Conservation (phyloP, 176 grass and related monocot species). For the Paspalum notatum region DNA sequence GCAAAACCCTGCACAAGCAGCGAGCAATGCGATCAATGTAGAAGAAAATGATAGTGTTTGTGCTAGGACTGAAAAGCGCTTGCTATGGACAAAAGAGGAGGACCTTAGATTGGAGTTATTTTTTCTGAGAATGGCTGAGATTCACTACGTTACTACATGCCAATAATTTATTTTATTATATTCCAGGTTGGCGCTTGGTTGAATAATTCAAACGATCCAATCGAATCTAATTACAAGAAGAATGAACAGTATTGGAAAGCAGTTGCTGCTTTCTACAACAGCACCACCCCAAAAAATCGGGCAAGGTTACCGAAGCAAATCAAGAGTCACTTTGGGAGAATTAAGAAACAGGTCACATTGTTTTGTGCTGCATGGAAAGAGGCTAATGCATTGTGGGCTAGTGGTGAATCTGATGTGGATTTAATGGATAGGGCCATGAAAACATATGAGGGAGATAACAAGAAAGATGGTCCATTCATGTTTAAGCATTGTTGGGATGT, state of each 20-base stretch:
- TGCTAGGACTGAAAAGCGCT: background rate
- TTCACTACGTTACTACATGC: too few species aligned
- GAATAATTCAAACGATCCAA: background rate
- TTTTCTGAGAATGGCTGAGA: background rate
- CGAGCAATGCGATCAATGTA: background rate
- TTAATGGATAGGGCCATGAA: background rate
- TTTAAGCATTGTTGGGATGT: slow-evolving; percentile 16
- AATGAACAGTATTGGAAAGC: background rate
- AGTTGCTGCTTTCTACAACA: background rate
- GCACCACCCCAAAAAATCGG: background rate
- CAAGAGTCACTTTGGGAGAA: background rate
- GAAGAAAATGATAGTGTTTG: background rate
- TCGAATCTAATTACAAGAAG: background rate
- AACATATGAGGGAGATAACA: slow-evolving; percentile 7
- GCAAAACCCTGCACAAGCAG: too few species aligned
- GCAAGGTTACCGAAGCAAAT: background rate
- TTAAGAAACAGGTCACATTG: slow-evolving; percentile 25
- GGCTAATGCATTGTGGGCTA: slow-evolving; percentile 19
- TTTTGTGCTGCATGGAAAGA: slow-evolving; percentile 18
- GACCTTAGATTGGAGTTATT: background rate
- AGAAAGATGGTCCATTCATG: slow-evolving; percentile 10
- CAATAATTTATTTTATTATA: background rate
- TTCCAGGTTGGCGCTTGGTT: background rate
- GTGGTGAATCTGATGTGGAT: slow-evolving; percentile 8
- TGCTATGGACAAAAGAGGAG: background rate